These are phyloP conservation scores for Aspergillus bertholletiae DNA, from an alignment of 495 filamentous ascomycete genomes.

Conservation along the genomic window DNA sequence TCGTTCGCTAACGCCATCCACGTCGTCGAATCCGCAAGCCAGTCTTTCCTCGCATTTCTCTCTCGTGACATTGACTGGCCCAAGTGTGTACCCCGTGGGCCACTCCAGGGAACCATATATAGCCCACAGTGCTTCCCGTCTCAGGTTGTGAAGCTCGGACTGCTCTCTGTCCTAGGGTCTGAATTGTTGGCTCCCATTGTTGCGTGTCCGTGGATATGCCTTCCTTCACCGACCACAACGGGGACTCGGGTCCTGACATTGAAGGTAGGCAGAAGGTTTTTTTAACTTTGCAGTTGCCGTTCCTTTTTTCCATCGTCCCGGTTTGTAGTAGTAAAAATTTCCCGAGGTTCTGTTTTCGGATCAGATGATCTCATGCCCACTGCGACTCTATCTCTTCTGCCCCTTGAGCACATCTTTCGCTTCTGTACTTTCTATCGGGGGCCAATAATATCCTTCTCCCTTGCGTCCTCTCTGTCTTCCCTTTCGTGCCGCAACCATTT, in stretches of 20 bases:
- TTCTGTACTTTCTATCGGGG: neutral
- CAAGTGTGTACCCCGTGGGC: constrained; percentile 1
- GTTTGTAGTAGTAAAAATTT: constrained; percentile 20
- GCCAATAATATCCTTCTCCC: neutral
- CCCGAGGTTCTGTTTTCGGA: constrained; percentile 12
- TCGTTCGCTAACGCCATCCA: neutral
- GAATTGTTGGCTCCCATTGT: neutral
- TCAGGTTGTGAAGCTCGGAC: neutral
- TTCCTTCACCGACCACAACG: constrained; percentile 31
- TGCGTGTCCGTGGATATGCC: constrained; percentile 22
- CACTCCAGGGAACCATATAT: neutral
- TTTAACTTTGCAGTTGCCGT: constrained; percentile 1
- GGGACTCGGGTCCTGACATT: constrained; percentile 23
- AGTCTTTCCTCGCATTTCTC: neutral
- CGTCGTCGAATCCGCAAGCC: neutral
- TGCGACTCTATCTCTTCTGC: no score
- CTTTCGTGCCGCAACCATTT: constrained; percentile 1
- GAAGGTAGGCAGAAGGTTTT: constrained; percentile 30
- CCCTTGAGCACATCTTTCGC: neutral
- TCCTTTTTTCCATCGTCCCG: constrained; percentile 7
- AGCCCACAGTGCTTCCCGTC: neutral
- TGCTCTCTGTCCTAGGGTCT: neutral
- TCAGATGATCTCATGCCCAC: constrained; percentile 22
- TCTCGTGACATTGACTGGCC: neutral
- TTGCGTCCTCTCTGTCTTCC: neutral